A percentile compares a stretch with the other conserved stretches of the same genome.
phyloP scores from a whole-genome alignment of 2,329 filamentous ascomycete species.

The Aspergillus tanneri region DNA sequence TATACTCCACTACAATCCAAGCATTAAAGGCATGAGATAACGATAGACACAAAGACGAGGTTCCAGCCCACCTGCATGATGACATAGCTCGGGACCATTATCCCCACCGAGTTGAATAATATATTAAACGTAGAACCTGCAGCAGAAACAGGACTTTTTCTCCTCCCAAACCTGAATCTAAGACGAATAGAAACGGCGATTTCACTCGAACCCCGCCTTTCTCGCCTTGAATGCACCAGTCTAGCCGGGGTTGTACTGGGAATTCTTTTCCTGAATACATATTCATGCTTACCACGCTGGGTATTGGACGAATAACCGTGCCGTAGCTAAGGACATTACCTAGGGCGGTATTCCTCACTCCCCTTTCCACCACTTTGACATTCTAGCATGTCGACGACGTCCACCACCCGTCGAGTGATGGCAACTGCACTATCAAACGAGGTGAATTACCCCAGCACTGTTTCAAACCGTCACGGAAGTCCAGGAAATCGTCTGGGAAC shows the following conservation, averaged over 20 bases:
- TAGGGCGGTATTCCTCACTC: constrained; percentile 5
- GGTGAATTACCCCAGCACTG: constrained; percentile 5
- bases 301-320: constrained; percentile 21
- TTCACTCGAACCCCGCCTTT: constrained; percentile 44
- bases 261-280: constrained; percentile 46
- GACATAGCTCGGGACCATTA: no score
- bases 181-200: constrained; percentile 31
- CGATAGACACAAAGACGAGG: no score
- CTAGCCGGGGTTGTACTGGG: constrained; percentile 20
- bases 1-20: no score
- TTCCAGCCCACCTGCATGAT: no score
- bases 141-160: no score
- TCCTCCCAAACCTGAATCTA: no score
- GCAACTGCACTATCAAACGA: background rate
- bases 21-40: no score
- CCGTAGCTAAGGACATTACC: constrained; percentile 8
- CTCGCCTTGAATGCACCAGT: constrained; percentile 31
- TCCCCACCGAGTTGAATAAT: no score
- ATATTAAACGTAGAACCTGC: no score
- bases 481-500: no score
- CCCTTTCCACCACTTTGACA: background rate
- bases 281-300: constrained; percentile 47
- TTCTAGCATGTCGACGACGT: constrained; percentile 1
- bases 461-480: background rate
- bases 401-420: constrained; percentile 6